Evolutionary conservation across 768 basidiomycete genomes (phyloP).

Genomic region (Leccinum olivaceopallidum): DNA sequence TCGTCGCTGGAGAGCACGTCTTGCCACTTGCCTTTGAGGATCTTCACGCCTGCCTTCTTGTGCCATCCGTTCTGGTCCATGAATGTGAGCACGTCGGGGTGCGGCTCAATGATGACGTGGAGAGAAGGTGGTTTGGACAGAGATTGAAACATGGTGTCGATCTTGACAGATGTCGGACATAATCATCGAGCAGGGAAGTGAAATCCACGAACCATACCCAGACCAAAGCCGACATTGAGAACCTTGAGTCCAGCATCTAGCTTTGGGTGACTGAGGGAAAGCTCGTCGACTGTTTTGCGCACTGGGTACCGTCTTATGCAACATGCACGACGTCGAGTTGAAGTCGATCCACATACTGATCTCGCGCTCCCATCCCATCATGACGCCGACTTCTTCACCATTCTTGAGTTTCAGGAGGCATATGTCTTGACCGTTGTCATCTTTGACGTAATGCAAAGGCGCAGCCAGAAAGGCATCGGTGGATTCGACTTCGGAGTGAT

Average conservation of each 20-base stretch:
- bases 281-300: constrained; percentile 69
- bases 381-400: constrained; percentile 86
- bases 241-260: constrained; percentile 53
- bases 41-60: constrained; percentile 68
- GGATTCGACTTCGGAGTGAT: constrained; percentile 59
- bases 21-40: constrained; percentile 95
- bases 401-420: constrained; percentile 67
- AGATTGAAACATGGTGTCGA: constrained; percentile 79
- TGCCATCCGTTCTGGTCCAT: constrained; percentile 82
- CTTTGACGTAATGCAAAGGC: constrained; percentile 63
- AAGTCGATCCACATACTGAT: constrained; percentile 56
- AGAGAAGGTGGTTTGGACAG: constrained; percentile 56
- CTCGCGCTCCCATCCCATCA: constrained; percentile 97
- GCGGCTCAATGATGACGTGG: constrained; percentile 94
- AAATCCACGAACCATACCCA: constrained; percentile 71
- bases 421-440: constrained; percentile 78
- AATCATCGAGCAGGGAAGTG: neutral
- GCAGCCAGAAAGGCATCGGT: constrained; percentile 72
- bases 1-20: constrained; percentile 66
- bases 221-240: constrained; percentile 91
- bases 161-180: constrained; percentile 44
- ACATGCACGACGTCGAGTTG: constrained; percentile 3
- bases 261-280: constrained; percentile 57
- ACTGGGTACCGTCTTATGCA: constrained; percentile 44
- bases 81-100: constrained; percentile 84